These are phyloP conservation scores for Adiantum capillusveneris DNA, from an alignment of 75 land plant species.

Conservation along the genomic window DNA sequence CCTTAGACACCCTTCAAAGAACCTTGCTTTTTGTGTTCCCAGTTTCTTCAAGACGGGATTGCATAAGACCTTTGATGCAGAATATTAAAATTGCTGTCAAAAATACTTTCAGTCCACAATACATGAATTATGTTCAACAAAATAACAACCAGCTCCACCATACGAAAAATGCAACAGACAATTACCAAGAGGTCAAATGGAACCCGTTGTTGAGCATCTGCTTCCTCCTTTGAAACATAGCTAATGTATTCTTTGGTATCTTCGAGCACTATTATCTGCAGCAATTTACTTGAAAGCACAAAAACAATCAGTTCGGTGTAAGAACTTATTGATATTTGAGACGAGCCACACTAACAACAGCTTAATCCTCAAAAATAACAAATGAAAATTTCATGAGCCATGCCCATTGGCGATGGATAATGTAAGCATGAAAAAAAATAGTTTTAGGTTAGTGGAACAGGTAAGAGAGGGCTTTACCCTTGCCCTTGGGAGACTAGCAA, in stretches of 20 bases:
- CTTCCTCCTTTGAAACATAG: slow-evolving; percentile 67
- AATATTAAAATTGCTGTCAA: background rate
- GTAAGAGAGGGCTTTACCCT: too few relatives aligned
- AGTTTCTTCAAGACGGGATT: slow-evolving; percentile 71
- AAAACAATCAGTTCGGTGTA: too few relatives aligned
- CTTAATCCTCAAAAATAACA: too few relatives aligned
- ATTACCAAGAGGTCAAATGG: slow-evolving; percentile 89
- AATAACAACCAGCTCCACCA: background rate
- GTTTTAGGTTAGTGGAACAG: too few relatives aligned
- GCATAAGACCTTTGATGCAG: slow-evolving; percentile 50
- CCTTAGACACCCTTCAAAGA: slow-evolving; percentile 98
- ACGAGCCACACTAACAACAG: too few relatives aligned
- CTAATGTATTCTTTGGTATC: slow-evolving; percentile 78
- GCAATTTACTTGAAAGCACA: too few relatives aligned
- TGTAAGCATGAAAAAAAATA: too few relatives aligned
- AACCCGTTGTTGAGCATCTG: slow-evolving; percentile 59
- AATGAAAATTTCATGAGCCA: too few relatives aligned
- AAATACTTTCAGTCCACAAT: background rate
- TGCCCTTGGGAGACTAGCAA: too few relatives aligned
- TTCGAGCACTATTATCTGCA: slow-evolving; percentile 90
- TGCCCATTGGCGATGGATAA: too few relatives aligned
- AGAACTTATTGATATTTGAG: too few relatives aligned
- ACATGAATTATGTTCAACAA: background rate
- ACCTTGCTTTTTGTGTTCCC: slow-evolving; percentile 52
- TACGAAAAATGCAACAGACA: background rate